Percentiles rank a stretch among this genome's conserved stretches.
These are phyloP conservation scores for Rhododendron ferrugineum DNA, from an alignment of 148 eudicot genomes.

Conservation along the genomic window DNA sequence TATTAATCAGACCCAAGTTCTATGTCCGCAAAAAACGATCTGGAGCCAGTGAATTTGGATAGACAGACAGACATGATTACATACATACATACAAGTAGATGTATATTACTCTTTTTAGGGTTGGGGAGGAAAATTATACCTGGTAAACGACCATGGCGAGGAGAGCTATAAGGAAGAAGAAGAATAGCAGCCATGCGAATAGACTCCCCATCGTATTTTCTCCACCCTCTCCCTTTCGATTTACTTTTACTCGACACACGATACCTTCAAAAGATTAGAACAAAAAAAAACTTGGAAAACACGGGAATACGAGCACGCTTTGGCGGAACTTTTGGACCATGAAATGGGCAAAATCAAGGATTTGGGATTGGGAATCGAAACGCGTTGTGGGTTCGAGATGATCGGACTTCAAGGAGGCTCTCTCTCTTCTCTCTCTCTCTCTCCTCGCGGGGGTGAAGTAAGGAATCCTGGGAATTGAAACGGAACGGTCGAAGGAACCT, in stretches of 20 bases:
- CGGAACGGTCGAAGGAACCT: background rate
- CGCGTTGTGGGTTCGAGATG: background rate
- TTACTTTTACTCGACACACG: background rate
- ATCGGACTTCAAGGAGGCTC: background rate
- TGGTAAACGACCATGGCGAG: constrained; percentile 61
- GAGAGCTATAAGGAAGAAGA: constrained; percentile 62
- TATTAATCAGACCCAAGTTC: background rate
- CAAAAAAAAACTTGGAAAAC: background rate
- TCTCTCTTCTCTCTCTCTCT: background rate
- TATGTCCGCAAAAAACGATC: background rate
- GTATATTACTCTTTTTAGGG: background rate
- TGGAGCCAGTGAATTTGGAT: background rate
- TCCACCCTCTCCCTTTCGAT: background rate
- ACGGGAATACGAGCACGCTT: background rate
- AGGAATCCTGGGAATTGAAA: background rate
- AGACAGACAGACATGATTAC: background rate
- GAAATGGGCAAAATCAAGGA: background rate
- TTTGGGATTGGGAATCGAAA: background rate
- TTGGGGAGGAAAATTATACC: constrained; percentile 30
- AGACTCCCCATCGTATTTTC: constrained; percentile 42
- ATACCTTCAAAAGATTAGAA: background rate
- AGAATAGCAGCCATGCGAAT: constrained; percentile 72
- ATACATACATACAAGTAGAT: background rate
- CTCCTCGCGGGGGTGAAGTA: background rate
- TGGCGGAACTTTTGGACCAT: background rate